Percentiles rank a stretch among this genome's conserved stretches.
phyloP scores from a whole-genome alignment of 192 early-diverging fungal genomes.

The Gryganskiella cystojenkinii region DNA sequence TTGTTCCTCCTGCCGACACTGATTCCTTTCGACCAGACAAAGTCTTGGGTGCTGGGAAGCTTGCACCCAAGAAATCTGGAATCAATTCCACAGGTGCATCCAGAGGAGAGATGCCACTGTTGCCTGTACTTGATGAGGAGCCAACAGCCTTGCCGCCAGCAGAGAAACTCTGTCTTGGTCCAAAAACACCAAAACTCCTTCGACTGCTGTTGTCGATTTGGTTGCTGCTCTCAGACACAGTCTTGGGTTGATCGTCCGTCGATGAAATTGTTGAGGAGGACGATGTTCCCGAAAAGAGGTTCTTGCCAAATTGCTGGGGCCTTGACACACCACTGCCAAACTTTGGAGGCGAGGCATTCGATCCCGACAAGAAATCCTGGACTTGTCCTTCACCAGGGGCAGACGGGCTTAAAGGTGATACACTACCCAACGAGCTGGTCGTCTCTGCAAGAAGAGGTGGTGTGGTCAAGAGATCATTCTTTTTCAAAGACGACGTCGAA shows the following conservation, averaged over 20 bases:
- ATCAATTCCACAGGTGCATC: slow-evolving; percentile 9
- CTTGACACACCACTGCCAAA: too few relatives aligned
- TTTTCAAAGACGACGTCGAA: neutral
- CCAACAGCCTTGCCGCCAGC: neutral
- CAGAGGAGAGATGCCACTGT: neutral
- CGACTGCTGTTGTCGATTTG: neutral
- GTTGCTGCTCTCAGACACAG: slow-evolving; percentile 7
- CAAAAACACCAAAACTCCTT: neutral
- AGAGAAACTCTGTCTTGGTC: neutral
- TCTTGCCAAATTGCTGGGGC: too few relatives aligned
- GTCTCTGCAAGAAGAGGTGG: slow-evolving; percentile 15
- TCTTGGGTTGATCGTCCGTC: neutral
- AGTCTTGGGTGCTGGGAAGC: neutral
- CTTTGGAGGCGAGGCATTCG: too few relatives aligned
- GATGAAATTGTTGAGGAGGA: too few relatives aligned
- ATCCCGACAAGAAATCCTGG: too few relatives aligned
- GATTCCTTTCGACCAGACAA: neutral
- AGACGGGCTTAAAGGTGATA: too few relatives aligned
- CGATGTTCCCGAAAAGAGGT: neutral
- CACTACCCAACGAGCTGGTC: neutral
- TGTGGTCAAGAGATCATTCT: slow-evolving; percentile 1
- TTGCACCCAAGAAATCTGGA: slow-evolving; percentile 25
- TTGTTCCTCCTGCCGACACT: neutral
- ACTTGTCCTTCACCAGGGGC: too few relatives aligned
- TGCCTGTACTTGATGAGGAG: neutral